Evolutionary conservation across 1,284 basidiomycete genomes (phyloP), one percentile per base, ranked within the genome.

Genomic region (Cryptococcus jaspeensis): DNA sequence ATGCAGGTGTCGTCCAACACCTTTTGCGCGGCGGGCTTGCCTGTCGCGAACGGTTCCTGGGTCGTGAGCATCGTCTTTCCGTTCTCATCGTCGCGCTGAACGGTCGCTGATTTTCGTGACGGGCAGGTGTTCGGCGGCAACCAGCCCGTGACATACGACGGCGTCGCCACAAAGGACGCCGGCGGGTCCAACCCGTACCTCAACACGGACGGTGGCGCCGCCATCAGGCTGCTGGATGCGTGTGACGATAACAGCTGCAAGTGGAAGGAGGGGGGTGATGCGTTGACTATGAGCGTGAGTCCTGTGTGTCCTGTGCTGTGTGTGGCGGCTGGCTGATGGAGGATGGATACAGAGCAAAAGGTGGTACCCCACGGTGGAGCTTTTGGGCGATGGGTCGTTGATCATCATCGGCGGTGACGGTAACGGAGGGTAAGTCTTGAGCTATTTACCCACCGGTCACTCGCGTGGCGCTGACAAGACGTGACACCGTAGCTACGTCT

Each of bases 1-100:
- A 80, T 94, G 87, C 84, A 87, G 54, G 83, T 95, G 49, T 71
- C 76, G 48, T 90, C 88, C 38, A 94, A 95, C 76, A 82, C 85
- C 12, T 95, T 96, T 79, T 93, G 79, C 58, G 79, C 79, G 4
- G 80, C 79, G 35, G 81, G 81, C 12, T 72, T 75, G 51, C 66
- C 76, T 2, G 60, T 80, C 13, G 81, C 76, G 6, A 80, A 82
- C 61, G 81, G 81, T 13, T 76, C 75, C 6, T 81, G 79, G 80
- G 72, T 63, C 35, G 58, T 41, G 15, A 5, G 40, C 15, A 16
- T 8, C 40, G 7, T 16, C 28, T 8, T 8, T 4, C 11, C 40
- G 8, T 41, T 41, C 40, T 41, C 40, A 41, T 41, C 40, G 28
- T 32, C 28, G 28, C 28, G 28, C 9, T 7, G 7, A 16, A 41